Conservation (phyloP, 352 stramenopile species). For the Globisporangium alternatum region DNA sequence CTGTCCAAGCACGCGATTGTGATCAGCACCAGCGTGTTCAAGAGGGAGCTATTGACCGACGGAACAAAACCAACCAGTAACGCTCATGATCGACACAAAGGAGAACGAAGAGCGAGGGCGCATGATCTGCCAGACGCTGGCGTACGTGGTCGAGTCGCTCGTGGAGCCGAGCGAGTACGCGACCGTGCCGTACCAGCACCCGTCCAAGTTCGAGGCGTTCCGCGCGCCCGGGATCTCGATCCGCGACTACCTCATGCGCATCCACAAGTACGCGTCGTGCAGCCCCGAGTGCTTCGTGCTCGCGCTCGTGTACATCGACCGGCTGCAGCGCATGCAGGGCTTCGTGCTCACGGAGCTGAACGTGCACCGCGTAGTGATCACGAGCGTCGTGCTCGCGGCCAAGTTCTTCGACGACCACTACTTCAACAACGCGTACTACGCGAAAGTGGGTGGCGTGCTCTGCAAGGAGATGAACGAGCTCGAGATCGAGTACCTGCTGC, state of each 20-base stretch:
- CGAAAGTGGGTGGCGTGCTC: conserved; percentile 93
- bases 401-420: conserved; percentile 99
- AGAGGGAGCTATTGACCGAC: too few species aligned
- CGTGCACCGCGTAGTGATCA: conserved; percentile 98
- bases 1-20: not conserved
- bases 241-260: conserved; percentile 83
- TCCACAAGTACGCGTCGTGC: conserved; percentile 98
- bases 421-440: conserved; percentile 99
- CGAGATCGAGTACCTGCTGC: conserved; percentile 97
- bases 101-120: conserved; percentile 71
- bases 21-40: not conserved
- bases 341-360: conserved; percentile 97
- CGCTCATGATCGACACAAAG: conserved; percentile 35
- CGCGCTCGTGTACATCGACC: conserved; percentile 99
- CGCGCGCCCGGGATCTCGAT: conserved; percentile 79
- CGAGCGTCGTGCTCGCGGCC: conserved; percentile 94
- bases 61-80: not conserved
- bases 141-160: conserved; percentile 77
- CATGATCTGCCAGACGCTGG: conserved; percentile 79
- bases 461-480: conserved; percentile 97
- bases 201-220: conserved; percentile 86
- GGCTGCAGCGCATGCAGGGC: conserved; percentile 95
- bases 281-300: conserved; percentile 99
- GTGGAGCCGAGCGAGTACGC: conserved; percentile 62
- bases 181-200: conserved; percentile 49